Conservation (phyloP, 805 yeast species). For the Candida suzukii region DNA sequence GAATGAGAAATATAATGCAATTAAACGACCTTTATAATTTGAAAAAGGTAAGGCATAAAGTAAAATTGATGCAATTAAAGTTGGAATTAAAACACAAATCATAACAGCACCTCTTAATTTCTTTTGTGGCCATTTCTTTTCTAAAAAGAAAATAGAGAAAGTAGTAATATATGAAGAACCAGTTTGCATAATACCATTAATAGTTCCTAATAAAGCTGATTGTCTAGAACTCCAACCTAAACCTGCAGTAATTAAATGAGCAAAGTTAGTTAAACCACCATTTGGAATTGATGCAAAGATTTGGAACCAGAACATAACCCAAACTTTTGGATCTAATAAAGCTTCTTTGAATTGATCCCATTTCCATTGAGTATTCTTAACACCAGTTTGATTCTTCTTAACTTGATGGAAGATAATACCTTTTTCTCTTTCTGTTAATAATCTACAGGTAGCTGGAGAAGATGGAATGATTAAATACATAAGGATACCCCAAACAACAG, state of each 20-base stretch:
- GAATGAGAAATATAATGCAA: conserved; percentile 18
- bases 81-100: conserved; percentile 18
- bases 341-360: conserved; percentile 51
- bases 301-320: conserved; percentile 39
- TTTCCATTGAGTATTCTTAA: conserved; percentile 49
- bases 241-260: conserved; percentile 27
- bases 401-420: conserved; percentile 47
- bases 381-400: conserved; percentile 52
- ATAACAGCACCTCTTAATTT: conserved; percentile 17
- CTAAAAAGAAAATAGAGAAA: conserved; percentile 40
- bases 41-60: conserved; percentile 22
- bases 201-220: conserved; percentile 28
- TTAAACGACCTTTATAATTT: conserved; percentile 13
- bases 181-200: conserved; percentile 26
- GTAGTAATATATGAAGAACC: conserved; percentile 24
- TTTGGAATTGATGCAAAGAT: conserved; percentile 46
- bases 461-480: conserved; percentile 33
- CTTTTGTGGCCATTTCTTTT: conserved; percentile 35
- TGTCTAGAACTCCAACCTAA: conserved; percentile 21
- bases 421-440: conserved; percentile 39
- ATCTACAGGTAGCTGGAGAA: conserved; percentile 50
- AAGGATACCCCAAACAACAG: conserved; percentile 42
- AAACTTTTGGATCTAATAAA: conserved; percentile 42
- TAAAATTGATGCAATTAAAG: conserved; percentile 24
- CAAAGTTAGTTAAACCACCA: conserved; percentile 50